Evolutionary conservation across 192 early-diverging fungal species (phyloP), one percentile per base, ranked within the genome.

Genomic region (Borealophlyctis nickersoniae): DNA sequence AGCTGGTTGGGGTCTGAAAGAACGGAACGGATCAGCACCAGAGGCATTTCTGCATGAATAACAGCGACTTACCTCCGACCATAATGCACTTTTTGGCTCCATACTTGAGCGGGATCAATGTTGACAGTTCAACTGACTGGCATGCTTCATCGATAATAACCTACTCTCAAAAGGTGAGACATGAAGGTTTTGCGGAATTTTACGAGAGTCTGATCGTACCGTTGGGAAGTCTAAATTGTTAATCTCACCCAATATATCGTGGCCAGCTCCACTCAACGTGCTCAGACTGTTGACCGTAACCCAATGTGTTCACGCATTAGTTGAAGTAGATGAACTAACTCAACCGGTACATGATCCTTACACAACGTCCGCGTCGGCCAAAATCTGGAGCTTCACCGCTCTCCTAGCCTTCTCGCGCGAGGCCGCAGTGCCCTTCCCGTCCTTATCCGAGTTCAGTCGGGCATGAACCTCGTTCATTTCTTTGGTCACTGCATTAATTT

Each of bases 91-190:
- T 82, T 36, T 87, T 84, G 33, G 84, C 87, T 24, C 87, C 88
- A 52, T 90, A 92, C 49, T 89, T 87, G 13, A 96, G 69, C 22
- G 96, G 94, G 69, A 98, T 97, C 65, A 97, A 56, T 4, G 87
- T 87, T 24, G 85, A 82, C 13, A 94, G 77, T 71, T 98, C 96
- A 28, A 93, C 87, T 2, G 91, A 86, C 66, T 98, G 96, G 26
- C 92, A 93, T 0, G 96, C 96, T 72, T 98, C 96, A 67, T 98
- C 96, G 57, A 98, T 90, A 60, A 98, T 95, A 11, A 96, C 89
- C 0, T 87, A 86, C 23, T 86, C n/a, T 84, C n/a, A n/a, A n/a
- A n/a, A n/a, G n/a, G n/a, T n/a, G n/a, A n/a, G n/a, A n/a, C n/a
- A n/a, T n/a, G n/a, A n/a, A n/a, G n/a, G n/a, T n/a, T n/a, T n/a